Evolutionary conservation across 306 rosid genomes (phyloP).

Genomic region (Prunus davidiana): DNA sequence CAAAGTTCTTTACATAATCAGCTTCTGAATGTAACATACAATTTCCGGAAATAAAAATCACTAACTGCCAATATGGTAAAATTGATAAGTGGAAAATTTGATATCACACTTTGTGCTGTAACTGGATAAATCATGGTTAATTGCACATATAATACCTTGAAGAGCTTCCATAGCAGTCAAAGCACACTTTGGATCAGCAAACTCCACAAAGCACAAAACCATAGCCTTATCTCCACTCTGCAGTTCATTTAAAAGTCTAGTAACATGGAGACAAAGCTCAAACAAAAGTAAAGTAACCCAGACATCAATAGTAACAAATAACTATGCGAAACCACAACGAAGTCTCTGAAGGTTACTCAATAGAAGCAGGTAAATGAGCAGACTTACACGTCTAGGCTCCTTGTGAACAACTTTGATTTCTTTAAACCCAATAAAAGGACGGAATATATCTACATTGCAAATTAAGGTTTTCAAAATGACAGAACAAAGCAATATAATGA

Average conservation of each 20-base stretch:
- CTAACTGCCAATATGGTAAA: background rate
- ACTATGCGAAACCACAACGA: background rate
- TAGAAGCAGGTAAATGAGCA: slow-evolving; percentile 3
- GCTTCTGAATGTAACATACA: background rate
- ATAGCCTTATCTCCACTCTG: slow-evolving; percentile 77
- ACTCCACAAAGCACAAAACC: slow-evolving; percentile 80
- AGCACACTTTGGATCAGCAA: slow-evolving; percentile 54
- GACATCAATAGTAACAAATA: background rate
- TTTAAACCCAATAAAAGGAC: slow-evolving; percentile 73
- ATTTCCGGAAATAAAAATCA: background rate
- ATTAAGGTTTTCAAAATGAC: slow-evolving; percentile 51
- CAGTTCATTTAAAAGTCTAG: slow-evolving; percentile 26
- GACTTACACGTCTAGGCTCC: slow-evolving; percentile 83
- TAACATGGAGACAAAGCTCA: slow-evolving; percentile 5
- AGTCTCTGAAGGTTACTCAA: background rate
- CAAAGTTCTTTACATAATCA: background rate
- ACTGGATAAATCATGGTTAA: background rate
- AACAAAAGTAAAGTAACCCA: slow-evolving; percentile 6
- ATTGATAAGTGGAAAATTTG: background rate
- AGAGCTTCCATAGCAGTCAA: slow-evolving; percentile 72
- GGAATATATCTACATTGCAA: slow-evolving; percentile 56
- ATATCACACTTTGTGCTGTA: background rate
- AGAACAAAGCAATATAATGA: slow-evolving; percentile 13
- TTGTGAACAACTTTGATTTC: slow-evolving; percentile 75
- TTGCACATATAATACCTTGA: slow-evolving; percentile 34